Evolutionary conservation across 495 filamentous ascomycete species (phyloP), one percentile per base, ranked within the genome.

Genomic region (Chaetomium fimeti): DNA sequence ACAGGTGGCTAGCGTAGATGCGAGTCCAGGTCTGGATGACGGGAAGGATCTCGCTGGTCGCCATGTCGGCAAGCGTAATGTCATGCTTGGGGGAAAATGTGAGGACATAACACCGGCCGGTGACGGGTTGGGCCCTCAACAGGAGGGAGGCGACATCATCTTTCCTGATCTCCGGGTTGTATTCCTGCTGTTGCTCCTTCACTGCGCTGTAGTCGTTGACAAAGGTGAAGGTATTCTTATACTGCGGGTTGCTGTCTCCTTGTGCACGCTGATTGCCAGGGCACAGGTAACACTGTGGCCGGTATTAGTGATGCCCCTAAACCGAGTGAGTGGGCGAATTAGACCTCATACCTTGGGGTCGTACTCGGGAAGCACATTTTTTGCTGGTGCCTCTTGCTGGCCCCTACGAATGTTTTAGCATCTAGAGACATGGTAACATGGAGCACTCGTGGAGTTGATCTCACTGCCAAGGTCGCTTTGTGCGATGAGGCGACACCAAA

Each of bases 201-300:
- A 99, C 92, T 13, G 94, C 94, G 69, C 91, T 93, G 74, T 94
- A 99, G 75, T 99, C 94, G 70, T 99, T 99, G 51, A 97, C 90
- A 66, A 99, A 99, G 13, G 93, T 88, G 68, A 96, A 97, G 0
- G 93, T 96, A 62, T 81, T 86, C 40, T 88, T 79, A 72, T 97
- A 99, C 29, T 89, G 79, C 0, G 94, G 95, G 72, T 98, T 99
- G 65, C 74, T 73, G 70, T 96, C 91, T 62, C 94, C 95, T 71
- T 91, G 87, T 2, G 93, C 94, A n/a, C 94, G 87, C 68, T 88
- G 82, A 72, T 99, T 99, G 40, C 92, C 88, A 1, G 94, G 94
- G 73, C 94, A 99, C n/a, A 99, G 85, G 71, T 97, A 99, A 78
- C 94, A 99, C 76, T 87, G 67, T 7, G 25, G 5, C 13, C 29